Evolutionary conservation across 257 asterid species (phyloP).

Genomic region (Rubia yunnanensis): DNA sequence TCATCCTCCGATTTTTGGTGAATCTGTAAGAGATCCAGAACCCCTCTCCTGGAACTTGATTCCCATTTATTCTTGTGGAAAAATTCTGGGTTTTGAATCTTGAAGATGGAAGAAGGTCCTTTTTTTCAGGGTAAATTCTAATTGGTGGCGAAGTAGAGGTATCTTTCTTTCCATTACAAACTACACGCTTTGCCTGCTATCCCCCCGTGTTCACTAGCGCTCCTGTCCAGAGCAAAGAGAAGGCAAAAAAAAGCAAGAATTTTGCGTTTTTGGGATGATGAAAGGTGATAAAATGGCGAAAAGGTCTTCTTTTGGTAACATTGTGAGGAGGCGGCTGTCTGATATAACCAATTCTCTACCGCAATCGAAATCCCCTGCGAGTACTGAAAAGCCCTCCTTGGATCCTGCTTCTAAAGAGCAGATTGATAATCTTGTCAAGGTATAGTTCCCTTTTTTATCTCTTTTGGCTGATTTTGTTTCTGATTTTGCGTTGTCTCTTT

Average conservation of each 20-base stretch:
- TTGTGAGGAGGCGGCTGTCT: constrained; percentile 58
- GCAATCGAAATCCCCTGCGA: constrained; percentile 47
- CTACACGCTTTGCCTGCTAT: too few relatives aligned
- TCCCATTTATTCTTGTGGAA: background rate
- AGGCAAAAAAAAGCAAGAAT: background rate
- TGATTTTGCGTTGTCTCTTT: background rate
- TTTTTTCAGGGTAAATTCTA: background rate
- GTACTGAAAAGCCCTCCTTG: constrained; percentile 23
- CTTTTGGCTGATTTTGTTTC: background rate
- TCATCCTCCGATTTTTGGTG: background rate
- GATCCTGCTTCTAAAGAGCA: constrained; percentile 37
- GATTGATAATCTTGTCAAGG: constrained; percentile 59
- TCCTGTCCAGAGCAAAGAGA: too few relatives aligned
- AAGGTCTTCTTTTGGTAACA: constrained; percentile 64
- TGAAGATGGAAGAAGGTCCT: background rate
- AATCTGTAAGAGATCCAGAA: too few relatives aligned
- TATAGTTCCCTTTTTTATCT: constrained; percentile 10
- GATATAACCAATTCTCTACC: constrained; percentile 71
- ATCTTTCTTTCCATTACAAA: too few relatives aligned
- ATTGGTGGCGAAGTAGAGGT: too few relatives aligned
- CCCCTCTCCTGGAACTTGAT: background rate
- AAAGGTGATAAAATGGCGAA: constrained; percentile 62
- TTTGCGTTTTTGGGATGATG: constrained; percentile 24
- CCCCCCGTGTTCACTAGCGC: too few relatives aligned
- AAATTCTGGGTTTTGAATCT: constrained; percentile 3